Evolutionary conservation across 306 rosid genomes (phyloP), one percentile per base, ranked within the genome.

Genomic region (Carpinus fangiana): DNA sequence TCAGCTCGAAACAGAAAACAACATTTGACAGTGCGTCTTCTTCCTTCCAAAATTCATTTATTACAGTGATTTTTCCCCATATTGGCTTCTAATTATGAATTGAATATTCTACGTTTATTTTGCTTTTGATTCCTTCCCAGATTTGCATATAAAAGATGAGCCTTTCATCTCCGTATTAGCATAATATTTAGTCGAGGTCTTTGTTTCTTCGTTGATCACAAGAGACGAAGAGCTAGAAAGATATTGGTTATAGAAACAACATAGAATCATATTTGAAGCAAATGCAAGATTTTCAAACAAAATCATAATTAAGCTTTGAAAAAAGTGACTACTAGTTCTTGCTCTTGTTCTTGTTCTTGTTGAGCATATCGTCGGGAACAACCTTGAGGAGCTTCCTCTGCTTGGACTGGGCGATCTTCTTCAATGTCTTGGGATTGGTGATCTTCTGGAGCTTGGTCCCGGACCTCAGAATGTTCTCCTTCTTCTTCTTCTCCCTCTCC

Each of bases 401-500:
- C 88, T 91, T 92, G 5, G 98, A 88, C 69, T 91, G 90, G 0
- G 98, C 91, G 62, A 95, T 92, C 86, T 83, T 92, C 90, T 88
- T 83, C 73, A 95, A 71, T 0, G 98, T 92, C 38, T 92, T 95
- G 5, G 96, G 98, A 70, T 95, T 95, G 0, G 90, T 87, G 59
- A 92, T 89, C 76, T 79, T 90, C 93, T 95, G 98, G 0, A 91
- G 77, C 85, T 86, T 92, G 0, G 98, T 95, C 0, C 98, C 98
- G 23, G 97, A 85, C 41, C 34, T 95, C 77, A 95, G 36, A 0
- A 95, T 80, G 80, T 95, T 95, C 90, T 92, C 98, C 66, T 90
- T 43, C 93, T 95, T 95, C 93, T 79, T 95, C 93, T 91, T 87
- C 91, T 88, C 93, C 31, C 97, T 87, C 92, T 91, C 93, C 52